Conservation (phyloP, 2,329 filamentous ascomycete species). For the Ilyonectria sp. region DNA sequence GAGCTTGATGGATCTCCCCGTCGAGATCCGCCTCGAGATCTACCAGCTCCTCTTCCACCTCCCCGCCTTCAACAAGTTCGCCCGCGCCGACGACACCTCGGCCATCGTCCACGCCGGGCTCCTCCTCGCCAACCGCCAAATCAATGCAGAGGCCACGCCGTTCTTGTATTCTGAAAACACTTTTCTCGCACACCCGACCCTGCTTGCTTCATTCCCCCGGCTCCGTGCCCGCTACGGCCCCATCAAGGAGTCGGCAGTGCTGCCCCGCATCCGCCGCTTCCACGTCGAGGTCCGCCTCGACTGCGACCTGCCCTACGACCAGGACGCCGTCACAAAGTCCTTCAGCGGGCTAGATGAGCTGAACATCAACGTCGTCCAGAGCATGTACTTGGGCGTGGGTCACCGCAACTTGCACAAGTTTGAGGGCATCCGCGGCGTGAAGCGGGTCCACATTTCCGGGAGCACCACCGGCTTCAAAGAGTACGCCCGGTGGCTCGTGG, state of each 20-base stretch:
- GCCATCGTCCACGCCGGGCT: slow-evolving; percentile 55
- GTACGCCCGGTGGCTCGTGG: slow-evolving; percentile 60
- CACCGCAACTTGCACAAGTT: slow-evolving; percentile 57
- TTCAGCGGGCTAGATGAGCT: slow-evolving; percentile 58
- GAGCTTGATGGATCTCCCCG: slow-evolving; percentile 58
- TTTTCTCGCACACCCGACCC: slow-evolving; percentile 59
- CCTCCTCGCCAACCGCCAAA: slow-evolving; percentile 58
- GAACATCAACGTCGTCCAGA: slow-evolving; percentile 57
- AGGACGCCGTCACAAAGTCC: slow-evolving; percentile 49
- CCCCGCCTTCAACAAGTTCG: slow-evolving; percentile 48
- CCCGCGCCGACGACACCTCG: slow-evolving; percentile 26
- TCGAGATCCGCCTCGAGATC: slow-evolving; percentile 64
- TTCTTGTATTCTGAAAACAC: slow-evolving; percentile 61
- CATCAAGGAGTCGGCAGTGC: slow-evolving; percentile 48
- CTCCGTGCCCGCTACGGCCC: slow-evolving; percentile 53
- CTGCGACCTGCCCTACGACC: slow-evolving; percentile 53
- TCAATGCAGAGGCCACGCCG: slow-evolving; percentile 57
- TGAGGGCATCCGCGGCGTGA: slow-evolving; percentile 60
- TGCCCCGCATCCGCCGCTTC: slow-evolving; percentile 56
- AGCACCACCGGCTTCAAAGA: slow-evolving; percentile 58
- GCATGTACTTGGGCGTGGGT: slow-evolving; percentile 56
- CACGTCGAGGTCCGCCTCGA: slow-evolving; percentile 60
- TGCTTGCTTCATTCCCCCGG: slow-evolving; percentile 60
- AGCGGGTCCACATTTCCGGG: slow-evolving; percentile 54
- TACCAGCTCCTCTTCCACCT: slow-evolving; percentile 60